Evolutionary conservation across 2,329 filamentous ascomycete species (phyloP).

Genomic region (Mycosphaerella sp.): DNA sequence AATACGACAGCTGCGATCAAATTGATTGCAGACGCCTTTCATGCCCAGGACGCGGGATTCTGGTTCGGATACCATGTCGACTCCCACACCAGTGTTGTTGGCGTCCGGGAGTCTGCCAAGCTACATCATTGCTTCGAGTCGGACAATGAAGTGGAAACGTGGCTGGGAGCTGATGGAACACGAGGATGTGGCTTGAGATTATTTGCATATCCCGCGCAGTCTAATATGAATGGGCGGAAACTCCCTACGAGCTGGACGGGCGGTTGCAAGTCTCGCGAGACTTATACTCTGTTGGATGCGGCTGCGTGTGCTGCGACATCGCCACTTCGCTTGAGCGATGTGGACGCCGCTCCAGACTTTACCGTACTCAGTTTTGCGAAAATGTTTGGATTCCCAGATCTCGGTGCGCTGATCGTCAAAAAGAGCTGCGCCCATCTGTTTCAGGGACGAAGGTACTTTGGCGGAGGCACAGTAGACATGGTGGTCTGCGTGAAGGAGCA

Average conservation of each 20-base stretch:
- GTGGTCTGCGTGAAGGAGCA: slow-evolving; percentile 64
- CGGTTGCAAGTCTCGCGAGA: background rate
- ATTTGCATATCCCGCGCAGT: slow-evolving; percentile 85
- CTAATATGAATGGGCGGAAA: slow-evolving; percentile 80
- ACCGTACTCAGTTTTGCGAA: slow-evolving; percentile 87
- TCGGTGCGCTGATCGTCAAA: slow-evolving; percentile 77
- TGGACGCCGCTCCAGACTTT: slow-evolving; percentile 67
- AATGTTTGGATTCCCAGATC: slow-evolving; percentile 93
- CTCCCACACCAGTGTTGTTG: slow-evolving; percentile 80
- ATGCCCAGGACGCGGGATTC: slow-evolving; percentile 62
- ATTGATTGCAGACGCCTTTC: slow-evolving; percentile 70
- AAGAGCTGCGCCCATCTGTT: slow-evolving; percentile 60
- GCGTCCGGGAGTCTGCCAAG: slow-evolving; percentile 59
- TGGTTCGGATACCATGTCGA: slow-evolving; percentile 77
- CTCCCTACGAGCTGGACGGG: slow-evolving; percentile 63
- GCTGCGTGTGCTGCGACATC: slow-evolving; percentile 75
- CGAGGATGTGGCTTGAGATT: slow-evolving; percentile 38
- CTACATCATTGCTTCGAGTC: slow-evolving; percentile 59
- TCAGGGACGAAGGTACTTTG: slow-evolving; percentile 70
- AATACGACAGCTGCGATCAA: slow-evolving; percentile 92
- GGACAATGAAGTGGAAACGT: slow-evolving; percentile 57
- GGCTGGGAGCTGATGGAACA: slow-evolving; percentile 45
- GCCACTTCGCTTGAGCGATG: slow-evolving; percentile 61
- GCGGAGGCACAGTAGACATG: slow-evolving; percentile 89
- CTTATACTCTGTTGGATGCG: slow-evolving; percentile 72